Percentiles rank a stretch among this genome's conserved stretches.
Conservation (phyloP, 2,329 filamentous ascomycete genomes). For the Pseudogymnoascus sp. region DNA sequence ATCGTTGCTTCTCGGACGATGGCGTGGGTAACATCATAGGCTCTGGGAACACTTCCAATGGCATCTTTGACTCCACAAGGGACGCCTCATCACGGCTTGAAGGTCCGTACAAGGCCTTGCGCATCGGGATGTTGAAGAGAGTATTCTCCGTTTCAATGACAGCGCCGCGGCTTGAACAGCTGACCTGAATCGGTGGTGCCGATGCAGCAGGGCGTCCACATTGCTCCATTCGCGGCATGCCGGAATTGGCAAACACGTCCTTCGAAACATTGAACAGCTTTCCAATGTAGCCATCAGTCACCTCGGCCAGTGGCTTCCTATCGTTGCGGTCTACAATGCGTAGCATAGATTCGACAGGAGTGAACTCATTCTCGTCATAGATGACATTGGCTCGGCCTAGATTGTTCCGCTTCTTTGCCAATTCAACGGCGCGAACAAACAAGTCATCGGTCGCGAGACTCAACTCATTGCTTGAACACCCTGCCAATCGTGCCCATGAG, state of each 20-base stretch:
- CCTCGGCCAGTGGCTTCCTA: conserved; percentile 56
- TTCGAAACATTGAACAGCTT: conserved; percentile 73
- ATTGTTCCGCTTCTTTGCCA: conserved; percentile 36
- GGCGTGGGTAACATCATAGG: conserved; percentile 65
- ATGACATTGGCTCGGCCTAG: conserved; percentile 57
- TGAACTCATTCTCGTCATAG: conserved; percentile 59
- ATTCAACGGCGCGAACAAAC: conserved; percentile 63
- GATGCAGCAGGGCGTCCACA: conserved; percentile 70
- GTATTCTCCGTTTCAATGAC: conserved; percentile 59
- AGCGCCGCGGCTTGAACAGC: conserved; percentile 59
- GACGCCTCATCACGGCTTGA: conserved; percentile 58
- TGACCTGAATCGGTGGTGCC: conserved; percentile 77
- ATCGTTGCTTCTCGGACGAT: conserved; percentile 71
- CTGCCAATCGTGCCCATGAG: conserved; percentile 83
- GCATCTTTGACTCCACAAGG: conserved; percentile 64
- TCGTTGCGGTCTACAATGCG: conserved; percentile 67
- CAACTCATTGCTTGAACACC: conserved; percentile 65
- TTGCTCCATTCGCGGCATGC: conserved; percentile 71
- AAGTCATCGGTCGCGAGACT: conserved; percentile 60
- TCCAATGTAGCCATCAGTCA: conserved; percentile 62
- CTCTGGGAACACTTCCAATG: conserved; percentile 55
- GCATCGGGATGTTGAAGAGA: conserved; percentile 70
- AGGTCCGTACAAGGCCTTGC: conserved; percentile 65
- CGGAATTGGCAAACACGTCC: conserved; percentile 55
- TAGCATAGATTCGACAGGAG: conserved; percentile 70